Evolutionary conservation across 345 rosid species (phyloP).

Genomic region (Citrus inodora): DNA sequence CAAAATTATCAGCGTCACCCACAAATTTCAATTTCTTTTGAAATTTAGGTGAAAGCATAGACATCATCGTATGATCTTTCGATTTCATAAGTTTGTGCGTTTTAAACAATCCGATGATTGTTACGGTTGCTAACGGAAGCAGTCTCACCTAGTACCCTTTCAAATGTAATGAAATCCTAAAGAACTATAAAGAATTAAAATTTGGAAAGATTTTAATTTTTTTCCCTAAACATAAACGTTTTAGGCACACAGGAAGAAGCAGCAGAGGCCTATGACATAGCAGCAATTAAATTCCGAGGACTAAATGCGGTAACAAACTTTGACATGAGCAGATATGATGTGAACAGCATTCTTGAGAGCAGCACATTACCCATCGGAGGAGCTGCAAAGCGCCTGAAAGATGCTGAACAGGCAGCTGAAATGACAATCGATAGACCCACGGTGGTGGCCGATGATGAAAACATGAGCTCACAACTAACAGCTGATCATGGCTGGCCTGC

Average conservation of each 20-base stretch:
- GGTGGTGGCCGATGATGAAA: conserved; percentile 6
- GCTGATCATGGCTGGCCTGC: conserved; percentile 39
- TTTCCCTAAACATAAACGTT: not conserved
- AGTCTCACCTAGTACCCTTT: not conserved
- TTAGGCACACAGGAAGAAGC: conserved; percentile 95
- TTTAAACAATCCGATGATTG: too few species aligned
- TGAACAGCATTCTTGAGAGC: conserved; percentile 82
- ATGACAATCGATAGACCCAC: conserved; percentile 21
- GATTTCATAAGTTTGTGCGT: too few species aligned
- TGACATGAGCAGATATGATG: conserved; percentile 84
- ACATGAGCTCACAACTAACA: conserved; percentile 13
- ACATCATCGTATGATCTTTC: too few species aligned
- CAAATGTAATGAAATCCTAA: not conserved
- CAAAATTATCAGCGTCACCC: too few species aligned
- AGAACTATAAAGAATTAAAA: not conserved
- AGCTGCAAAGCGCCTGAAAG: conserved; percentile 64
- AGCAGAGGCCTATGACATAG: conserved; percentile 96
- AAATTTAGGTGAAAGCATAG: too few species aligned
- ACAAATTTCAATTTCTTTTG: too few species aligned
- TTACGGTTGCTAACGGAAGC: not conserved
- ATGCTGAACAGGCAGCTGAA: conserved; percentile 36
- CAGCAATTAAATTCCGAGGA: conserved; percentile 92
- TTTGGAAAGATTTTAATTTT: not conserved
- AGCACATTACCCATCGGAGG: conserved; percentile 71
- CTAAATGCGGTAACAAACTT: conserved; percentile 96